These are phyloP conservation scores for Fonsecaea monophora DNA, from an alignment of 2,329 filamentous ascomycete genomes.

Conservation along the genomic window DNA sequence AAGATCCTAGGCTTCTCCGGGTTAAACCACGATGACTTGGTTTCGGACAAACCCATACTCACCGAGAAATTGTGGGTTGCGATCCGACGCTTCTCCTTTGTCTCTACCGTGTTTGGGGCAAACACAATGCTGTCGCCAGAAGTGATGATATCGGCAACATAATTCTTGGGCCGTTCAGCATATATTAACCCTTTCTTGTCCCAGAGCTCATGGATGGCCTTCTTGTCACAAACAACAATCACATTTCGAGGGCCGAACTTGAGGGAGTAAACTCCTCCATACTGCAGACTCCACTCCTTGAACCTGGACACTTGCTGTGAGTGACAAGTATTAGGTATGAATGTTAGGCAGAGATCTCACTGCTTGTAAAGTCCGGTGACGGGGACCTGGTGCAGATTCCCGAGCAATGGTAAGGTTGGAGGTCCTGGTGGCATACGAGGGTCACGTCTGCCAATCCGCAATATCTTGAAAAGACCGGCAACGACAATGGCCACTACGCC, in stretches of 20 bases:
- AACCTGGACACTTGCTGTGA: conserved; percentile 45
- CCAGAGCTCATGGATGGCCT: conserved; percentile 51
- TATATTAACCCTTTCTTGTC: conserved; percentile 55
- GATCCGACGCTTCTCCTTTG: conserved; percentile 10
- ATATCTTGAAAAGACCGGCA: conserved; percentile 9
- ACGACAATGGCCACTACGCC: neutral
- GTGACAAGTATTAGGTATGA: no score
- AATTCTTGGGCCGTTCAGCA: conserved; percentile 48
- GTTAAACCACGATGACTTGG: conserved; percentile 37
- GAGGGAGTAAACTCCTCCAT: conserved; percentile 51
- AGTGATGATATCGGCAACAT: conserved; percentile 19
- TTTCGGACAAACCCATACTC: neutral
- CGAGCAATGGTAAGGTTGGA: conserved; percentile 53
- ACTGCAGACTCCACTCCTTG: conserved; percentile 52
- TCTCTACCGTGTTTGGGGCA: conserved; percentile 6
- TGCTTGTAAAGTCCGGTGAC: conserved; percentile 40
- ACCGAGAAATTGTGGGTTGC: conserved; percentile 24
- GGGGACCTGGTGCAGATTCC: conserved; percentile 56
- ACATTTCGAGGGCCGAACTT: conserved; percentile 51
- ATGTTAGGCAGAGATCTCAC: neutral
- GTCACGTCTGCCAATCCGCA: conserved; percentile 21
- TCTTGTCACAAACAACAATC: conserved; percentile 51
- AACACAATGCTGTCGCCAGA: conserved; percentile 21
- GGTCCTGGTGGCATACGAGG: conserved; percentile 43
- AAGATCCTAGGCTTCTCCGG: conserved; percentile 14